Evolutionary conservation across 1,284 basidiomycete species (phyloP).

Genomic region (Sporisorium graminicola): DNA sequence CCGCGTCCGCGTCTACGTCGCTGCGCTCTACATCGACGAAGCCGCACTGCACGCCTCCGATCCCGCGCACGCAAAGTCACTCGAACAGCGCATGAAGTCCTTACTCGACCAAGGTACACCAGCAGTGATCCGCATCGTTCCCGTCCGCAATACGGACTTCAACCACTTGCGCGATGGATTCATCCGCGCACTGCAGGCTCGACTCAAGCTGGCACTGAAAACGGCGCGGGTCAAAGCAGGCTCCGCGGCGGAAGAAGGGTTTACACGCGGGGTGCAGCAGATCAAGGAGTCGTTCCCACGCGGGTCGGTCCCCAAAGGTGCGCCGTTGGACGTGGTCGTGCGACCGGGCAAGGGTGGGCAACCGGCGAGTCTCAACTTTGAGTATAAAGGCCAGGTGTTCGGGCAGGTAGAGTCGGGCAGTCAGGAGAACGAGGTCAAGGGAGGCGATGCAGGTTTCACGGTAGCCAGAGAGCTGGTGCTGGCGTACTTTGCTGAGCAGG

Average conservation of each 20-base stretch:
- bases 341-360: not conserved
- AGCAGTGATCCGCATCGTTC: conserved; percentile 73
- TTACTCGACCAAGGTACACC: conserved; percentile 52
- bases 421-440: conserved; percentile 1
- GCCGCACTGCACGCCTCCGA: not conserved
- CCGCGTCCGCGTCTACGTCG: conserved; percentile 83
- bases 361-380: conserved; percentile 33
- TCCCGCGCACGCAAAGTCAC: not conserved
- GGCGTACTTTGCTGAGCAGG: conserved; percentile 64
- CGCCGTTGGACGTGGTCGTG: conserved; percentile 70
- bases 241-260: conserved; percentile 28
- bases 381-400: conserved; percentile 50
- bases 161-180: conserved; percentile 88
- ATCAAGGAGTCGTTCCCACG: conserved; percentile 72
- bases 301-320: conserved; percentile 53
- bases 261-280: conserved; percentile 67
- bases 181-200: conserved; percentile 77
- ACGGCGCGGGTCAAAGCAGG: conserved; percentile 8
- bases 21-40: conserved; percentile 86
- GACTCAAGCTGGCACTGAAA: conserved; percentile 74
- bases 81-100: conserved; percentile 38
- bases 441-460: conserved; percentile 27
- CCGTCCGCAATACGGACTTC: conserved; percentile 83
- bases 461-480: conserved; percentile 59
- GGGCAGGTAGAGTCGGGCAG: conserved; percentile 29